Conservation (phyloP, 768 basidiomycete species). For the Panaeolus cyanescens region DNA sequence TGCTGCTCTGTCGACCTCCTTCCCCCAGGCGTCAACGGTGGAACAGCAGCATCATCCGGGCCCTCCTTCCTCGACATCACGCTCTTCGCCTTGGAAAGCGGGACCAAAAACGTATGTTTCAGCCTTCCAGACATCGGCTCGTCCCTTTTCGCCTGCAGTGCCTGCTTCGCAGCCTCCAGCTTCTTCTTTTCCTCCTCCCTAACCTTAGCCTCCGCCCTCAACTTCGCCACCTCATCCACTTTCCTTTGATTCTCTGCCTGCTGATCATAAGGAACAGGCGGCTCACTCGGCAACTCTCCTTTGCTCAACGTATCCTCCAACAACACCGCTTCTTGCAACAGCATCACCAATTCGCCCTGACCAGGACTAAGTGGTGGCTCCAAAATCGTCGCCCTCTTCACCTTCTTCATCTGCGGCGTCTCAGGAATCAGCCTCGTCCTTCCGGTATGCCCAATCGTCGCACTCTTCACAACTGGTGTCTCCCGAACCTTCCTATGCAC, state of each 20-base stretch:
- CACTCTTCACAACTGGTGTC: conserved; percentile 18
- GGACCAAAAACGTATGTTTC: conserved; percentile 36
- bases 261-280: conserved; percentile 10
- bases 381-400: conserved; percentile 30
- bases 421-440: conserved; percentile 23
- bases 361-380: conserved; percentile 49
- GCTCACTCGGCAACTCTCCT: conserved; percentile 47
- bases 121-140: conserved; percentile 27
- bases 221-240: conserved; percentile 14
- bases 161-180: conserved; percentile 21
- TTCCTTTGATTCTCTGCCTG: conserved; percentile 19
- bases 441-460: conserved; percentile 14
- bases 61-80: conserved; percentile 24
- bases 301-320: conserved; percentile 55
- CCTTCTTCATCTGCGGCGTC: conserved; percentile 28
- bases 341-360: conserved; percentile 49
- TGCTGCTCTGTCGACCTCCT: conserved; percentile 2
- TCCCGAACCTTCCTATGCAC: conserved; percentile 60
- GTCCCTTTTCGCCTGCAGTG: conserved; percentile 25
- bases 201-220: conserved; percentile 19
- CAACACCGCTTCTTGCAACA: conserved; percentile 60
- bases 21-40: conserved; percentile 1
- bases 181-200: conserved; percentile 27
- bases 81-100: conserved; percentile 27
- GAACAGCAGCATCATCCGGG: conserved; percentile 11